Base-by-base conservation (phyloP, 352 stramenopile species). In the Globisporangium okanoganense region DNA sequence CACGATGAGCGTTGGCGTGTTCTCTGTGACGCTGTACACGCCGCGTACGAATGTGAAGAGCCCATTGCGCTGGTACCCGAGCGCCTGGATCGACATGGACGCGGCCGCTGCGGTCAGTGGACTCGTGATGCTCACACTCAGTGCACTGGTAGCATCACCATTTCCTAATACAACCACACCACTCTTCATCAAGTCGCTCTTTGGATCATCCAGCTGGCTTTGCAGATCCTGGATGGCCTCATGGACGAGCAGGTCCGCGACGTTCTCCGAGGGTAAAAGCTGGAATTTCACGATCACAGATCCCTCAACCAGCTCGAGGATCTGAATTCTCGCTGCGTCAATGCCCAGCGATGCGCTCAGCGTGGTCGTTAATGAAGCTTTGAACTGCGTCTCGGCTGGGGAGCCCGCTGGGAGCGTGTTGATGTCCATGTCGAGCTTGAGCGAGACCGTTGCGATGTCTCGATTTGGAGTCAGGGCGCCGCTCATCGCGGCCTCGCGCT, bases 281-380 rank as follows among this genome's bases (percentile, higher is more conserved):
- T 79, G 56, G 56, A 92, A 92, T 5, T 78, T 75, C 12, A 92
- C 82, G 36, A 90, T 69, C 4, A 92, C 77, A 0, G 80, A 92
- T 6, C 82, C 82, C 35, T 75, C 67, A 18, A 75, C 50, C 1
- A 92, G 33, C 10, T 67, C 71, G 2, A 73, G 65, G 35, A 92
- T 87, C 31, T 77, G 65, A 24, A 92, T 78, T 5, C 80, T 67
- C 24, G 79, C 68, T 2, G 68, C 10, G 24, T 78, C 75, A 41
- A 90, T 86, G 7, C 69, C 68, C 9, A 90, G 56, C 2, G 79
- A 79, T 0, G 29, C 56, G 5, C 74, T 65, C 4, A 91, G 24
- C 0, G 72, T 61, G 16, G 56, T 22, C 0, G 71, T 66, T 38
- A 91, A 87, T 6, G 58, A 62, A 0, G 40, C 33, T 49, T 88